Conservation (phyloP, 768 basidiomycete species). For the Mycena kentingensis region DNA sequence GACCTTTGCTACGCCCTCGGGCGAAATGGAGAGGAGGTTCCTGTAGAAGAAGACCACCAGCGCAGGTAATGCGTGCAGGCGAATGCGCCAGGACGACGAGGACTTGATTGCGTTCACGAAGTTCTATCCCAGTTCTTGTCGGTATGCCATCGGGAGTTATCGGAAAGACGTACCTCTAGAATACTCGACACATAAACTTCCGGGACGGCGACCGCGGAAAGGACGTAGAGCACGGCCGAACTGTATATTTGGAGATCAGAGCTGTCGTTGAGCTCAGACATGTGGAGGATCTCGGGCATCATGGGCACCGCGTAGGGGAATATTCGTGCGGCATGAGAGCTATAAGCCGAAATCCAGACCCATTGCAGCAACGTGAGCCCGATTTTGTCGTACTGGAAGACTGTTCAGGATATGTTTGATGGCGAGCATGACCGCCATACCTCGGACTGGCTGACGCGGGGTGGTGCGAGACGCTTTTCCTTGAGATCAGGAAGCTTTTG, state of each 20-base stretch:
- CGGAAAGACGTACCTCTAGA: constrained; percentile 33
- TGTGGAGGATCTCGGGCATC: constrained; percentile 86
- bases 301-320: constrained; percentile 78
- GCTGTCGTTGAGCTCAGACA: constrained; percentile 89
- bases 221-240: constrained; percentile 75
- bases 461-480: constrained; percentile 78
- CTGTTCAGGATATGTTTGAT: constrained; percentile 15
- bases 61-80: constrained; percentile 84
- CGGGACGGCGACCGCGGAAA: constrained; percentile 81
- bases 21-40: constrained; percentile 77
- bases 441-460: constrained; percentile 81
- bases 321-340: constrained; percentile 69
- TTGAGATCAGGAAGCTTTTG: constrained; percentile 67
- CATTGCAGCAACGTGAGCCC: constrained; percentile 80
- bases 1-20: constrained; percentile 64
- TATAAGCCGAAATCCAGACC: constrained; percentile 78
- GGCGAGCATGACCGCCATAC: constrained; percentile 33
- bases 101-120: constrained; percentile 75
- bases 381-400: constrained; percentile 77
- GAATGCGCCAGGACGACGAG: constrained; percentile 91
- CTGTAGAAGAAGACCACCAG: constrained; percentile 91
- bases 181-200: constrained; percentile 63
- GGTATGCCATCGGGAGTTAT: not conserved
- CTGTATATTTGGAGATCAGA: constrained; percentile 81
- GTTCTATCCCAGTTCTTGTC: constrained; percentile 26